Conservation (phyloP, 805 yeast species). For the Lipomyces sp. region DNA sequence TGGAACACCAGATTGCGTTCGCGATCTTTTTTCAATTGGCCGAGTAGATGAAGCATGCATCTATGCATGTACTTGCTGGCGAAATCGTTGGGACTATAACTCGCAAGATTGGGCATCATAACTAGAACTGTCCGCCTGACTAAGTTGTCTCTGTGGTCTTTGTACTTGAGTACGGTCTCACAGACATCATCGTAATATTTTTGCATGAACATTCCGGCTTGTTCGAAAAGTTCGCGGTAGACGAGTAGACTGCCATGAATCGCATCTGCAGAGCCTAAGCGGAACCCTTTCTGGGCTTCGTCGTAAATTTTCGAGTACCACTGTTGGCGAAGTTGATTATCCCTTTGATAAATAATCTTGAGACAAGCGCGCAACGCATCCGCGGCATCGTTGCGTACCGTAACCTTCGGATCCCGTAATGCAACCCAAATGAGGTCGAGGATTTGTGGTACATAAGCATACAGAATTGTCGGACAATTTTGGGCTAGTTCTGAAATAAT, state of each 20-base stretch:
- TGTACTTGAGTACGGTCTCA: constrained; percentile 71
- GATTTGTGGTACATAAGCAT: constrained; percentile 76
- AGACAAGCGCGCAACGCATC: constrained; percentile 76
- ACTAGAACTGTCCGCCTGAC: constrained; percentile 84
- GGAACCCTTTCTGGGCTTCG: constrained; percentile 66
- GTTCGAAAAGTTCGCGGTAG: constrained; percentile 73
- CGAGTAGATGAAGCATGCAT: constrained; percentile 73
- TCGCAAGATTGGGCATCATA: constrained; percentile 81
- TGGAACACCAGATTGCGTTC: constrained; percentile 78
- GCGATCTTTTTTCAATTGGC: constrained; percentile 73
- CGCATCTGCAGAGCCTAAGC: constrained; percentile 59
- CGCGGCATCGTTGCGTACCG: constrained; percentile 83
- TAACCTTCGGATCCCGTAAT: constrained; percentile 73
- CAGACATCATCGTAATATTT: constrained; percentile 77
- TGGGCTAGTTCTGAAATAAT: constrained; percentile 81
- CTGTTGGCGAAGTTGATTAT: constrained; percentile 65
- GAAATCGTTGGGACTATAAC: constrained; percentile 73
- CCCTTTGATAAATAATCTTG: constrained; percentile 78
- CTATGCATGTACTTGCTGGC: constrained; percentile 80
- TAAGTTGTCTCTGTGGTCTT: constrained; percentile 74
- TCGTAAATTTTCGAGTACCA: constrained; percentile 77
- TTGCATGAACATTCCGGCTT: constrained; percentile 73
- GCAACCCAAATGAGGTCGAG: constrained; percentile 88
- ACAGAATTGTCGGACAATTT: constrained; percentile 82
- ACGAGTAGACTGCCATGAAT: constrained; percentile 88